Percentiles rank a stretch among this genome's conserved stretches.
phyloP scores from a whole-genome alignment of 2,329 filamentous ascomycete genomes.

The Cercospora sojina region DNA sequence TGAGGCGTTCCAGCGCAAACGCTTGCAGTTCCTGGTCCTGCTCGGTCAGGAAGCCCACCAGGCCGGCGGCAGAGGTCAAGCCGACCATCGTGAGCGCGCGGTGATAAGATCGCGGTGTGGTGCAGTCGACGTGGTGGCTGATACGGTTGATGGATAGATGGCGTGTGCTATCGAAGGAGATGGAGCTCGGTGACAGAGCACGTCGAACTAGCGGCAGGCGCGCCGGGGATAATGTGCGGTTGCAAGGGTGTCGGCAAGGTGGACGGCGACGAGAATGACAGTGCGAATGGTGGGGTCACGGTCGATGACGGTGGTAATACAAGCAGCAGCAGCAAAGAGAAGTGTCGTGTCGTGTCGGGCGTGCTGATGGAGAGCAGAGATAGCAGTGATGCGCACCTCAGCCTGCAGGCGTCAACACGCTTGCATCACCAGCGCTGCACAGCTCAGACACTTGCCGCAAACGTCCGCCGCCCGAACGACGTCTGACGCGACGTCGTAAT shows the following conservation, averaged over 20 bases:
- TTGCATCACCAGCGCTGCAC: slow-evolving; percentile 5
- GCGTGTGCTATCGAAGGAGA: neutral
- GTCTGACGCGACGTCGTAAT: neutral
- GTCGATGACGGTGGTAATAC: neutral
- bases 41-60: slow-evolving; percentile 92
- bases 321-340: neutral
- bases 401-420: slow-evolving; percentile 3
- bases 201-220: neutral
- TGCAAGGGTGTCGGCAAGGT: neutral
- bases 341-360: neutral
- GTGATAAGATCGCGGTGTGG: neutral
- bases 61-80: slow-evolving; percentile 88
- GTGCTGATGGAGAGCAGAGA: neutral
- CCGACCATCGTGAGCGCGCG: slow-evolving; percentile 67
- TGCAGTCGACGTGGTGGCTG: neutral
- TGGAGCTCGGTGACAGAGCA: slow-evolving; percentile 9
- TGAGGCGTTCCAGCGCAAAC: slow-evolving; percentile 91
- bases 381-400: neutral
- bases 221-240: slow-evolving; percentile 10
- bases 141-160: neutral
- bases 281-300: neutral
- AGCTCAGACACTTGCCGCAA: neutral
- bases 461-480: neutral
- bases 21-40: slow-evolving; percentile 91
- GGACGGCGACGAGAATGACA: slow-evolving; percentile 5